phyloP scores from a whole-genome alignment of 345 rosid genomes.

The Punica granatum region DNA sequence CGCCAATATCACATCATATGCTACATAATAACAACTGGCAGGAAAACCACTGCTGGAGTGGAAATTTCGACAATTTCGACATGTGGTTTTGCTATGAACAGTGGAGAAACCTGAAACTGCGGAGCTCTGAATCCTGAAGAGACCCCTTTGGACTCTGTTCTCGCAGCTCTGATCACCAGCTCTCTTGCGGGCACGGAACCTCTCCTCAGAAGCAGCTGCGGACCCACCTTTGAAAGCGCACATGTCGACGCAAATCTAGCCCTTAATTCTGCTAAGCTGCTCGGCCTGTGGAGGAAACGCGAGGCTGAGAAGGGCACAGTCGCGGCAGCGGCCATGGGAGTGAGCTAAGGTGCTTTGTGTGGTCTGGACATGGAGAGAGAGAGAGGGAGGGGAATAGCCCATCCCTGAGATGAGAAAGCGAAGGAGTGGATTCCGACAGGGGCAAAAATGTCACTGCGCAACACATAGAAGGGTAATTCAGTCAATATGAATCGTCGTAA shows the following conservation, averaged over 20 bases:
- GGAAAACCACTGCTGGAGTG: too few relatives aligned
- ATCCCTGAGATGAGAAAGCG: background rate
- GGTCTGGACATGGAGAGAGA: background rate
- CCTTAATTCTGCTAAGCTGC: slow-evolving; percentile 9
- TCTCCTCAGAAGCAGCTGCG: slow-evolving; percentile 19
- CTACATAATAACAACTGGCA: too few relatives aligned
- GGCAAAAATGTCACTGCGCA: background rate
- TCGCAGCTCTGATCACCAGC: slow-evolving; percentile 53
- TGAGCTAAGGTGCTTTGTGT: slow-evolving; percentile 1
- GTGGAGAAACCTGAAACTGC: slow-evolving; percentile 44
- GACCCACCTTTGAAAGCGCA: slow-evolving; percentile 16
- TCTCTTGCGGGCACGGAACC: slow-evolving; percentile 21
- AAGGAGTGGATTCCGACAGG: background rate
- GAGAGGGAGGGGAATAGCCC: too few relatives aligned
- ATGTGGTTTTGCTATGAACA: background rate
- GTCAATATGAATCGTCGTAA: background rate
- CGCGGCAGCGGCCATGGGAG: slow-evolving; percentile 27
- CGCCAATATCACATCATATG: too few relatives aligned
- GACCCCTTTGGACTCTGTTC: slow-evolving; percentile 48
- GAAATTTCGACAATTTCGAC: background rate
- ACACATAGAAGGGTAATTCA: background rate
- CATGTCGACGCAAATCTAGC: slow-evolving; percentile 13
- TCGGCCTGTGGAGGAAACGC: slow-evolving; percentile 7
- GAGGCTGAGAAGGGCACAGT: slow-evolving; percentile 18
- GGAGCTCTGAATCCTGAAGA: slow-evolving; percentile 65